These are phyloP conservation scores for Tricholoma saponaceum DNA, from an alignment of 768 basidiomycete genomes.

Conservation along the genomic window DNA sequence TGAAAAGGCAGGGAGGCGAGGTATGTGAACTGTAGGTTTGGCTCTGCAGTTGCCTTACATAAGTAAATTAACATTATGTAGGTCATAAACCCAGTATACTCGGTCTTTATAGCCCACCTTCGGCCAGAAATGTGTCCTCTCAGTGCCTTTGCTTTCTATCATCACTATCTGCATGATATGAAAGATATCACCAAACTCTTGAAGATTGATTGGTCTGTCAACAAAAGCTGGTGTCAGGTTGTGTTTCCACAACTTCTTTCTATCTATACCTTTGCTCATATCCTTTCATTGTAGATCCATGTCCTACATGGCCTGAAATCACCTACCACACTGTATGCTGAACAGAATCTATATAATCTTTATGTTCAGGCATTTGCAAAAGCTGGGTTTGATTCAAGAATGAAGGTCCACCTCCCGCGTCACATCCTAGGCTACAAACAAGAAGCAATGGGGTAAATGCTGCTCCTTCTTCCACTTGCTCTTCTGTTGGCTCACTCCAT, in stretches of 20 bases:
- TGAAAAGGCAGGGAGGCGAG: constrained; percentile 19
- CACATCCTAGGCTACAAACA: constrained; percentile 22
- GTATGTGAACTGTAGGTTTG: constrained; percentile 19
- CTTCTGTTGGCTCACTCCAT: background rate
- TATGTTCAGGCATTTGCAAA: constrained; percentile 16
- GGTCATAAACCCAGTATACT: constrained; percentile 26
- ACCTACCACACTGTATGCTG: constrained; percentile 14
- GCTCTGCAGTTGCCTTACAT: background rate
- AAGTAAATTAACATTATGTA: constrained; percentile 4
- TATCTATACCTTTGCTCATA: background rate
- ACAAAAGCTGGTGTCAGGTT: constrained; percentile 24
- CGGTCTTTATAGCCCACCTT: constrained; percentile 22
- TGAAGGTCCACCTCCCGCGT: constrained; percentile 22
- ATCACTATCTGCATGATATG: constrained; percentile 23
- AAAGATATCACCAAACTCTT: constrained; percentile 10
- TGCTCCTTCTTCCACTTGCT: background rate
- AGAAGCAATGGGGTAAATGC: constrained; percentile 20
- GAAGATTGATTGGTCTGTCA: constrained; percentile 22
- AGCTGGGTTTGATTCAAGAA: constrained; percentile 12
- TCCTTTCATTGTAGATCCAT: constrained; percentile 9
- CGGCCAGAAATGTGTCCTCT: constrained; percentile 22
- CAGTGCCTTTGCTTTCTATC: constrained; percentile 23
- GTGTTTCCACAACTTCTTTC: background rate
- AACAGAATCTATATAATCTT: constrained; percentile 20
- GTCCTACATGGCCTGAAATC: constrained; percentile 16